These are phyloP conservation scores for Secale cereale DNA, from an alignment of 176 grass and related monocot genomes.

Conservation along the genomic window DNA sequence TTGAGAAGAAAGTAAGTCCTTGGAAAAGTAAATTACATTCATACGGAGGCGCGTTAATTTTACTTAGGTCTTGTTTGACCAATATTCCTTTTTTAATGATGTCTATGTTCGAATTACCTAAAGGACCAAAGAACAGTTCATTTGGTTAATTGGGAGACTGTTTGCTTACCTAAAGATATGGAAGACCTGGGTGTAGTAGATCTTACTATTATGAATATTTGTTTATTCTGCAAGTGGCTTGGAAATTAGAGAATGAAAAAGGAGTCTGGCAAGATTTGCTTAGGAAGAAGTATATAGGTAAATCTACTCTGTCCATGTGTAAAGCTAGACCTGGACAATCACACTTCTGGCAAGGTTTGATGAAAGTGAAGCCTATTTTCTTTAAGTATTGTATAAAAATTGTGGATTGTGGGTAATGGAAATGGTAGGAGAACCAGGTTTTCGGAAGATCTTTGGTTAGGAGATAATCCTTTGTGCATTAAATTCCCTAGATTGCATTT, in stretches of 20 bases:
- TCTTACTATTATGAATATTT: not conserved
- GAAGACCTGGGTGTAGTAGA: not conserved
- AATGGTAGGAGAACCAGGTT: not conserved
- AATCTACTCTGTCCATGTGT: not conserved
- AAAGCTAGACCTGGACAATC: not conserved
- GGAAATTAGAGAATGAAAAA: not conserved
- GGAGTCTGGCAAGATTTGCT: not conserved
- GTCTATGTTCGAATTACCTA: not conserved
- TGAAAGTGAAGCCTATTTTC: not conserved
- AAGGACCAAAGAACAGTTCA: not conserved
- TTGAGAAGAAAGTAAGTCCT: not conserved
- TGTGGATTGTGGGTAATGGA: not conserved
- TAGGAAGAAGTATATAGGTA: not conserved
- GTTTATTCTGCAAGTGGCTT: not conserved
- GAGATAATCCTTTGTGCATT: not conserved
- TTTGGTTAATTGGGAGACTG: not conserved
- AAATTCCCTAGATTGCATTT: no score
- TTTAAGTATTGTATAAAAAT: not conserved
- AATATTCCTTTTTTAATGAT: not conserved
- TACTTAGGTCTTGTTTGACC: not conserved
- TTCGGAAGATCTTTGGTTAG: not conserved
- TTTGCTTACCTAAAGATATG: not conserved
- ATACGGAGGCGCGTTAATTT: not conserved
- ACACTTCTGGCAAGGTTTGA: not conserved
- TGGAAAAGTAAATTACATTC: not conserved